These are phyloP conservation scores for Metarhizium brunneum DNA, from an alignment of 2,329 filamentous ascomycete genomes.

Conservation along the genomic window DNA sequence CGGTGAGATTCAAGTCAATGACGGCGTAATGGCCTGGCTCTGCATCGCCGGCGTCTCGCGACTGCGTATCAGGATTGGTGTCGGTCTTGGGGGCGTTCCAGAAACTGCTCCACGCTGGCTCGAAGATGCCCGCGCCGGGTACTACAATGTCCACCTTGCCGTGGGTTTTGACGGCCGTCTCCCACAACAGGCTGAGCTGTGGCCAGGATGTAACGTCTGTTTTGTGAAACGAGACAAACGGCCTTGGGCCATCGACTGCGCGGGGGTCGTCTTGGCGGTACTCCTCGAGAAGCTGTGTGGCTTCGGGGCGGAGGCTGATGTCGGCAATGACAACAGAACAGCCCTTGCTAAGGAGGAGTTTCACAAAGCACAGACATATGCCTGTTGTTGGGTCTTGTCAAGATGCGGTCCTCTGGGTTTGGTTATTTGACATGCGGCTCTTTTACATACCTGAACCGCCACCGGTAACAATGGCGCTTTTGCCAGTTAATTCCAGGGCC, in stretches of 20 bases:
- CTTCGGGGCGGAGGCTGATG: slow-evolving; percentile 25
- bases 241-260: slow-evolving; percentile 6
- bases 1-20: slow-evolving; percentile 27
- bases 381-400: slow-evolving; percentile 21
- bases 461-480: slow-evolving; percentile 23
- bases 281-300: slow-evolving; percentile 20
- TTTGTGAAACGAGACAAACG: slow-evolving; percentile 23
- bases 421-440: background rate
- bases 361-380: slow-evolving; percentile 35
- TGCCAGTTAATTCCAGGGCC: slow-evolving; percentile 13
- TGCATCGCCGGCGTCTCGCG: slow-evolving; percentile 16
- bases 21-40: slow-evolving; percentile 24
- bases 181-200: slow-evolving; percentile 22
- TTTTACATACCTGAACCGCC: slow-evolving; percentile 14
- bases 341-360: slow-evolving; percentile 27
- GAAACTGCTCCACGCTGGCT: slow-evolving; percentile 26
- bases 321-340: slow-evolving; percentile 39
- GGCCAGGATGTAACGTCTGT: slow-evolving; percentile 28
- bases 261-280: slow-evolving; percentile 16
- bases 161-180: slow-evolving; percentile 18
- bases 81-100: slow-evolving; percentile 24
- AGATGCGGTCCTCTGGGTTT: background rate
- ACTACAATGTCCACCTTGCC: slow-evolving; percentile 25
- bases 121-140: slow-evolving; percentile 27
- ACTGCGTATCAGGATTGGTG: slow-evolving; percentile 17